phyloP scores from a whole-genome alignment of 768 basidiomycete species.

The Cyclocybe cylindracea region DNA sequence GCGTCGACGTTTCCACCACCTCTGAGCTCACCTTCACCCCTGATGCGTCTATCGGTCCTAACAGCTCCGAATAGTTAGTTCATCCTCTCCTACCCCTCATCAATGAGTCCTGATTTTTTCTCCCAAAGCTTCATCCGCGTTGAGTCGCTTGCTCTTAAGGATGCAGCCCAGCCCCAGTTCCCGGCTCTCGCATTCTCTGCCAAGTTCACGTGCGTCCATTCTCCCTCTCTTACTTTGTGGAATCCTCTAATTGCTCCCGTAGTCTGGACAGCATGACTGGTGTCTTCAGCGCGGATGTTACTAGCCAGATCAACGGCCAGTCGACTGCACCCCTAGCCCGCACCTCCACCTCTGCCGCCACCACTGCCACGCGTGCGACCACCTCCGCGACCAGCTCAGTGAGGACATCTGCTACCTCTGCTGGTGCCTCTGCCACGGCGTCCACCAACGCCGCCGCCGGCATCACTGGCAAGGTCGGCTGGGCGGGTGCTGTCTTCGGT shows the following conservation, averaged over 20 bases:
- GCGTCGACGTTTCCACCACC: conserved; percentile 52
- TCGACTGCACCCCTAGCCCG: conserved; percentile 55
- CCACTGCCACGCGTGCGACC: conserved; percentile 17
- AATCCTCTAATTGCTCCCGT: not conserved
- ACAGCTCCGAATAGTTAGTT: conserved; percentile 56
- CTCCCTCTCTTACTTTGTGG: not conserved
- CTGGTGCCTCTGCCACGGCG: conserved; percentile 17
- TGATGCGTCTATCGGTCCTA: conserved; percentile 52
- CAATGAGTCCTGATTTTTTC: not conserved
- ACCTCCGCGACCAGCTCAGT: conserved; percentile 14
- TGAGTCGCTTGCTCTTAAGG: conserved; percentile 57
- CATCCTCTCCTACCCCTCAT: not conserved
- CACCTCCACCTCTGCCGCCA: conserved; percentile 22
- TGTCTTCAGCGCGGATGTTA: conserved; percentile 54
- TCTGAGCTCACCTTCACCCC: conserved; percentile 53
- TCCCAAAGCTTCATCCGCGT: conserved; percentile 72
- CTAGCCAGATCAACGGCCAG: conserved; percentile 62
- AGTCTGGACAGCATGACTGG: conserved; percentile 77
- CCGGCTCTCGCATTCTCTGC: conserved; percentile 76
- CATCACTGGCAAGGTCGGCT: conserved; percentile 27
- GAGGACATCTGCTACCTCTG: conserved; percentile 18
- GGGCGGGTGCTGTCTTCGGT: conserved; percentile 33
- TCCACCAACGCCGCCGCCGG: conserved; percentile 20
- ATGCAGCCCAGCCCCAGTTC: conserved; percentile 52
- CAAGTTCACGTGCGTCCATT: conserved; percentile 62